Percentiles rank a stretch among this genome's conserved stretches.
These are phyloP conservation scores for Sergeia podlipaevii DNA, from an alignment of 208 protist genomes.

Conservation along the genomic window DNA sequence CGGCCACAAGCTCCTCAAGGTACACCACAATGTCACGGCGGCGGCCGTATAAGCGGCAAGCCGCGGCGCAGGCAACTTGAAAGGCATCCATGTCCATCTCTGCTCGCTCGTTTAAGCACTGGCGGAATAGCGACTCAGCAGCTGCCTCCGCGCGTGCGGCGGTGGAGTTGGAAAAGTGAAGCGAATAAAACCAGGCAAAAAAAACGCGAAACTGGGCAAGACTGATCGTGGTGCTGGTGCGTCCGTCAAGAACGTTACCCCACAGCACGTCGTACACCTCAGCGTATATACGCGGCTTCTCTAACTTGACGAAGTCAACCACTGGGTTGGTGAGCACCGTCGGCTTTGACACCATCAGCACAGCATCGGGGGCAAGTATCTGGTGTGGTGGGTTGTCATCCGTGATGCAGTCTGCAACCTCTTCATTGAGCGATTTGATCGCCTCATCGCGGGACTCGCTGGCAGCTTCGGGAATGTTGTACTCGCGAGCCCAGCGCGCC, in stretches of 20 bases:
- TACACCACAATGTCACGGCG: constrained; percentile 41
- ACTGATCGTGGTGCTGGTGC: constrained; percentile 5
- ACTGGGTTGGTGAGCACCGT: constrained; percentile 36
- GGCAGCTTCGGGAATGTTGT: constrained; percentile 22
- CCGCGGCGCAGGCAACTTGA: constrained; percentile 38
- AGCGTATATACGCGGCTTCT: constrained; percentile 23
- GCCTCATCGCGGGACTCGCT: constrained; percentile 12
- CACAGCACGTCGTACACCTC: constrained; percentile 59
- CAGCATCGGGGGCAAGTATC: constrained; percentile 41
- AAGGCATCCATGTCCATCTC: constrained; percentile 45
- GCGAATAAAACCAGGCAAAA: constrained; percentile 67
- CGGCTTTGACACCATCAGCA: constrained; percentile 38
- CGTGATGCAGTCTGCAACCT: constrained; percentile 69
- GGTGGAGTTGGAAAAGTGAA: constrained; percentile 64
- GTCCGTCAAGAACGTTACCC: constrained; percentile 14
- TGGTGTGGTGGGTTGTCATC: constrained; percentile 59
- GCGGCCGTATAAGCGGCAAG: constrained; percentile 45
- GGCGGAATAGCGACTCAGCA: constrained; percentile 41
- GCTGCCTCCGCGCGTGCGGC: constrained; percentile 37
- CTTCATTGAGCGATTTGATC: constrained; percentile 26
- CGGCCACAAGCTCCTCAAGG: constrained; percentile 34
- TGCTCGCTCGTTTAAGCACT: constrained; percentile 27
- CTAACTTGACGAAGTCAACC: constrained; percentile 48
- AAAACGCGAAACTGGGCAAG: constrained; percentile 60
- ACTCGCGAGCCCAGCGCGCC: constrained; percentile 38